phyloP scores from a whole-genome alignment of 495 filamentous ascomycete genomes.

The Lentithecium fluviatile region DNA sequence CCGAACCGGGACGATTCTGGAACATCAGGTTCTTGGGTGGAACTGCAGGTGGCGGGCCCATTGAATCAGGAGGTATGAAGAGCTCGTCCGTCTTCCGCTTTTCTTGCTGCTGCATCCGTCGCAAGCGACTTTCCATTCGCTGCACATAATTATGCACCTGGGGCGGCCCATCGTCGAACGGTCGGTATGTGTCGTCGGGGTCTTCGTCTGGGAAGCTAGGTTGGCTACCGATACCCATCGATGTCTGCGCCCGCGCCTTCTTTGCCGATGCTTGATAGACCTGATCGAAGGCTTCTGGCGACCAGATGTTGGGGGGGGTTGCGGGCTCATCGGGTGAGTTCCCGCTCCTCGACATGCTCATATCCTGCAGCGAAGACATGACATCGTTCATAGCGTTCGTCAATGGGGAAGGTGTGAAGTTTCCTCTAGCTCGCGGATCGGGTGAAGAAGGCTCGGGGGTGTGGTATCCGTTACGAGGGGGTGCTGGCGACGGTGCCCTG shows the following conservation, averaged over 20 bases:
- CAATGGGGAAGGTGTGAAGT: constrained; percentile 85
- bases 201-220: constrained; percentile 43
- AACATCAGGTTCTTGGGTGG: constrained; percentile 45
- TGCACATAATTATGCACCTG: constrained; percentile 81
- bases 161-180: constrained; percentile 58
- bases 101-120: constrained; percentile 66
- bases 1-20: constrained; percentile 50
- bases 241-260: constrained; percentile 63
- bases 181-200: neutral
- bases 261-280: constrained; percentile 44
- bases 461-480: constrained; percentile 46
- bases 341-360: constrained; percentile 63
- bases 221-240: constrained; percentile 60
- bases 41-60: constrained; percentile 43
- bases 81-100: constrained; percentile 42
- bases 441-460: constrained; percentile 64
- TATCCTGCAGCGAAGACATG: constrained; percentile 90
- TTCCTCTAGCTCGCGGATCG: constrained; percentile 47
- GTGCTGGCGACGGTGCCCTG: constrained; percentile 39
- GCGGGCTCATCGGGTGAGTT: constrained; percentile 53
- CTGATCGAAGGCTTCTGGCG: constrained; percentile 80
- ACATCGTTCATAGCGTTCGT: constrained; percentile 97
- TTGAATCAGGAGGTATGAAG: constrained; percentile 38
- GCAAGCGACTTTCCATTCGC: constrained; percentile 79
- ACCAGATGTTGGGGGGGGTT: constrained; percentile 72